Percentiles rank a stretch among this genome's conserved stretches.
Evolutionary conservation across 352 stramenopile genomes (phyloP).

Genomic region (Pythium brachiatum): DNA sequence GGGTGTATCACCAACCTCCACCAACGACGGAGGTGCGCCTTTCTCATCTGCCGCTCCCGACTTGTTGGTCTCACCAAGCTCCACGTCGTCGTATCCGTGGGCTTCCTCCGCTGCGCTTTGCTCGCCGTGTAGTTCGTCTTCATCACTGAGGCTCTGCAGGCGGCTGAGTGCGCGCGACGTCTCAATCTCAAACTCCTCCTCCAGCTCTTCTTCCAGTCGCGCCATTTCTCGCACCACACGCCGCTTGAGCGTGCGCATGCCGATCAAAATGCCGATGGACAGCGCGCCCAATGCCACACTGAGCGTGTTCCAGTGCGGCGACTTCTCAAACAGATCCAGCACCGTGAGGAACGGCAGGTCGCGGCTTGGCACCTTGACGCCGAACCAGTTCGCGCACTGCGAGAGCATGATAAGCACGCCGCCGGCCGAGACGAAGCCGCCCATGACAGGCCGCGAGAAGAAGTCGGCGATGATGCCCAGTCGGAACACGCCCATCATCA

Average conservation of each 20-base stretch:
- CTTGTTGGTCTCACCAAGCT: constrained; percentile 20
- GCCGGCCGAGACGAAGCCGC: constrained; percentile 87
- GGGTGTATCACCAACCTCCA: constrained; percentile 7
- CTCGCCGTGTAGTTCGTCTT: constrained; percentile 24
- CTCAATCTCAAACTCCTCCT: constrained; percentile 50
- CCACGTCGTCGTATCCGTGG: constrained; percentile 25
- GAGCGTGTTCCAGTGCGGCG: constrained; percentile 65
- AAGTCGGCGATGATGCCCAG: constrained; percentile 88
- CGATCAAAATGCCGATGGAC: constrained; percentile 53
- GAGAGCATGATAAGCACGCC: constrained; percentile 91
- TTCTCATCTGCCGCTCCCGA: neutral
- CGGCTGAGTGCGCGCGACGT: constrained; percentile 33
- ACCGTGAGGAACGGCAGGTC: constrained; percentile 65
- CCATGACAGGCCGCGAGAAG: constrained; percentile 88
- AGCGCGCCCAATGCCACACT: constrained; percentile 61
- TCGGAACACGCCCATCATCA: constrained; percentile 76
- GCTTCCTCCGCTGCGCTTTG: neutral
- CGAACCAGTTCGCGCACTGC: constrained; percentile 86
- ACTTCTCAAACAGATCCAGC: constrained; percentile 49
- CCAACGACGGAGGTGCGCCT: constrained; percentile 9
- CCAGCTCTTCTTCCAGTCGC: constrained; percentile 31
- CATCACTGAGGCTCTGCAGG: constrained; percentile 23
- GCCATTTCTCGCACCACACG: constrained; percentile 42
- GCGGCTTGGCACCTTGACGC: constrained; percentile 52
- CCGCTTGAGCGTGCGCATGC: constrained; percentile 45